Conservation (phyloP, 106 monocot genomes). For the Apostasia ramifera region DNA sequence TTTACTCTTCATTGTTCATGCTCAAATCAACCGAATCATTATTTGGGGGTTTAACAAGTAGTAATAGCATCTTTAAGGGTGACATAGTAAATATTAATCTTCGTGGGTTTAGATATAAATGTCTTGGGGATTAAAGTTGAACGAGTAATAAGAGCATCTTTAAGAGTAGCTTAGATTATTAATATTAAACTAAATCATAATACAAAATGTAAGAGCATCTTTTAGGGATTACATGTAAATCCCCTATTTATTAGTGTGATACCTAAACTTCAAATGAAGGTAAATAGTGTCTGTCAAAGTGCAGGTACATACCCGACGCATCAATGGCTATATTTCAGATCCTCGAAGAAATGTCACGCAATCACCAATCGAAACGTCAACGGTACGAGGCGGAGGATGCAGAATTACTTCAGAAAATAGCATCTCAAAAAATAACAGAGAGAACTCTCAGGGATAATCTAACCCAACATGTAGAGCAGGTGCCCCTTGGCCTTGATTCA, state of each 20-base stretch:
- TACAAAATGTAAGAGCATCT: background rate
- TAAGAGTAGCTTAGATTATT: no score
- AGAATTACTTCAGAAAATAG: slow-evolving; percentile 48
- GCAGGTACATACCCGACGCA: slow-evolving; percentile 74
- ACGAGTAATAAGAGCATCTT: background rate
- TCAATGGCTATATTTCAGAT: slow-evolving; percentile 49
- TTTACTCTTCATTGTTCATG: no score
- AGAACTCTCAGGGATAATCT: slow-evolving; percentile 47
- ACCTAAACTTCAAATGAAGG: no score
- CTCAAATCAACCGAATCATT: no score
- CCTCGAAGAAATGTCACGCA: slow-evolving; percentile 37
- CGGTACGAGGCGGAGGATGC: slow-evolving; percentile 39
- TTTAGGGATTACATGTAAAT: background rate
- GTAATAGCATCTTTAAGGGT: no score
- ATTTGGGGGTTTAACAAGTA: no score
- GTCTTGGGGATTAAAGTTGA: no score
- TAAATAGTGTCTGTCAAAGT: background rate
- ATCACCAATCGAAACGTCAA: slow-evolving; percentile 27
- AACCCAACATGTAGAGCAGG: slow-evolving; percentile 66
- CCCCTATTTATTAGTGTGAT: background rate
- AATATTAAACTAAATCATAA: no score
- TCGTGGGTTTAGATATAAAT: no score
- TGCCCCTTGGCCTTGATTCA: background rate
- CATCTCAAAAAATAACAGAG: slow-evolving; percentile 53
- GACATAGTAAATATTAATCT: no score